phyloP scores from a whole-genome alignment of 2,329 filamentous ascomycete genomes.

The Tolypocladium guangdongense region DNA sequence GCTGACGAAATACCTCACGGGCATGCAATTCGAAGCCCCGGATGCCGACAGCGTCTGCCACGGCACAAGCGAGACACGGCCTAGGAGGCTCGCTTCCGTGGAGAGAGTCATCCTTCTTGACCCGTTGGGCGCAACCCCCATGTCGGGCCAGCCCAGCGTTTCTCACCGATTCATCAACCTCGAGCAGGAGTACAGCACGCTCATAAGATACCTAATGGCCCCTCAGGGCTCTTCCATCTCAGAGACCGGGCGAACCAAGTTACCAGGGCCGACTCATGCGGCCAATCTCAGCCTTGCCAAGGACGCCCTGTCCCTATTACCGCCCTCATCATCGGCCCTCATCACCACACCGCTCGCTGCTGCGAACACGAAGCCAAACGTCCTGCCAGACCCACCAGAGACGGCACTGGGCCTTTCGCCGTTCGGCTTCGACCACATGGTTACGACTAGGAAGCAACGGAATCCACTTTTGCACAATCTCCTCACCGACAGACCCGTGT shows the following conservation, averaged over 20 bases:
- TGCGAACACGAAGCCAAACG: slow-evolving; percentile 31
- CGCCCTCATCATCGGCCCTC: slow-evolving; percentile 73
- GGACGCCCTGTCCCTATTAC: slow-evolving; percentile 62
- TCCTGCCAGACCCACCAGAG: slow-evolving; percentile 24
- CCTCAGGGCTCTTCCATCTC: slow-evolving; percentile 15
- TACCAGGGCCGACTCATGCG: slow-evolving; percentile 36
- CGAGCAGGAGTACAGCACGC: slow-evolving; percentile 71
- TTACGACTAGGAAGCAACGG: slow-evolving; percentile 42
- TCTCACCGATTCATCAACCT: slow-evolving; percentile 68
- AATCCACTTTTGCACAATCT: slow-evolving; percentile 95
- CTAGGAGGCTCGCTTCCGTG: slow-evolving; percentile 48
- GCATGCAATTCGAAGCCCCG: slow-evolving; percentile 37
- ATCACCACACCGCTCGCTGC: slow-evolving; percentile 82
- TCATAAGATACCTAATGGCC: slow-evolving; percentile 49
- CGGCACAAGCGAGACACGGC: slow-evolving; percentile 21
- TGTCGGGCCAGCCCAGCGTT: slow-evolving; percentile 30
- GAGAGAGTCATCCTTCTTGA: slow-evolving; percentile 87
- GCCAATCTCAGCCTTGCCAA: slow-evolving; percentile 65
- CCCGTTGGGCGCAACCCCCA: slow-evolving; percentile 72
- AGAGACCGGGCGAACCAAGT: slow-evolving; percentile 18
- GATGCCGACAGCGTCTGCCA: neutral
- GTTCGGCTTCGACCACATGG: slow-evolving; percentile 36
- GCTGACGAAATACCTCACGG: slow-evolving; percentile 64
- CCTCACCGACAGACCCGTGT: slow-evolving; percentile 85
- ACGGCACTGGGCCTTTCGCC: slow-evolving; percentile 37